phyloP scores from a whole-genome alignment of 75 land plant species.

The Pinus taeda region DNA sequence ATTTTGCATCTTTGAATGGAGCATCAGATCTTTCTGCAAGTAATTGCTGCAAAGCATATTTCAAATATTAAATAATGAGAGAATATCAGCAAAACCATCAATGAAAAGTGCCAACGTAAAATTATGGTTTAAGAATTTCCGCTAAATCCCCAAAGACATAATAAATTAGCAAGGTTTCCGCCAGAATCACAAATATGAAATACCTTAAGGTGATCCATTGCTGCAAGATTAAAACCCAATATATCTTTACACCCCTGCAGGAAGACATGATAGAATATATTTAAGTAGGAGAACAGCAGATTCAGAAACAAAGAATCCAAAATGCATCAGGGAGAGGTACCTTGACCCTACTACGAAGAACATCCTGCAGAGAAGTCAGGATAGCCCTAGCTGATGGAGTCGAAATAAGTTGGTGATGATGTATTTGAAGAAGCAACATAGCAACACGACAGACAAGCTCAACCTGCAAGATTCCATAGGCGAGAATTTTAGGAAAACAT shows the following conservation, averaged over 20 bases:
- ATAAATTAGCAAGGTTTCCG: background rate
- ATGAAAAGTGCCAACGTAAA: background rate
- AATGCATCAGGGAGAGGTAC: conserved; percentile 23
- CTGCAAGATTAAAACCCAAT: conserved; percentile 93
- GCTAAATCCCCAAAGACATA: background rate
- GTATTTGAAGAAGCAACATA: conserved; percentile 70
- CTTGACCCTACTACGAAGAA: conserved; percentile 71
- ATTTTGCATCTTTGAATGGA: conserved; percentile 70
- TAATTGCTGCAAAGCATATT: conserved; percentile 61
- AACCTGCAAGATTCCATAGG: conserved; percentile 48
- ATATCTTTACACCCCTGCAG: conserved; percentile 83
- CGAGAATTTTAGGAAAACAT: background rate
- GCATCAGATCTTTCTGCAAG: conserved; percentile 80
- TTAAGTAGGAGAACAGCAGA: background rate
- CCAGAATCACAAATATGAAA: background rate
- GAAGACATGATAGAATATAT: conserved; percentile 3
- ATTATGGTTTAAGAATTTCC: background rate
- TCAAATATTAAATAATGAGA: background rate
- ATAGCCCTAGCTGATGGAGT: conserved; percentile 70
- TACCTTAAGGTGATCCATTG: conserved; percentile 97
- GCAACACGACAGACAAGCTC: conserved; percentile 81
- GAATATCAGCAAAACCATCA: background rate
- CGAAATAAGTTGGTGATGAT: conserved; percentile 73
- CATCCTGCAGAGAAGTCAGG: conserved; percentile 58
- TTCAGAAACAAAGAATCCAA: background rate